Evolutionary conservation across 352 stramenopile genomes (phyloP).

Genomic region (Globisporangium perplexum): DNA sequence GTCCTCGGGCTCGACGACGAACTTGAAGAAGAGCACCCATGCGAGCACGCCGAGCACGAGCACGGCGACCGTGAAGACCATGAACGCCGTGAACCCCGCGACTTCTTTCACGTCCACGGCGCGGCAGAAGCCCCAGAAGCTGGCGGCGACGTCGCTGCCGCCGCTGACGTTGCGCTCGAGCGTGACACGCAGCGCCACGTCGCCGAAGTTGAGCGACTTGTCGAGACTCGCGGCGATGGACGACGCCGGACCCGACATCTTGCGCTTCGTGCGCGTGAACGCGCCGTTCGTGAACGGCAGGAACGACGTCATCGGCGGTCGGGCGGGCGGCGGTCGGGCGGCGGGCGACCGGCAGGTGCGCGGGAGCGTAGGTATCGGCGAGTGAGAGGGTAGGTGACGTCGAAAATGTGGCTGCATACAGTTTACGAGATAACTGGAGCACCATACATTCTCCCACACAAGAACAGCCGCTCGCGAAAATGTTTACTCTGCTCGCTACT

Average conservation of each 20-base stretch:
- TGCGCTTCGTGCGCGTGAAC: slow-evolving; percentile 42
- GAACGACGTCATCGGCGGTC: slow-evolving; percentile 15
- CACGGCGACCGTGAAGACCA: slow-evolving; percentile 32
- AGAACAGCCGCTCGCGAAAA: neutral
- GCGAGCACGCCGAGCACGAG: slow-evolving; percentile 39
- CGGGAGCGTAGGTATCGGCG: neutral
- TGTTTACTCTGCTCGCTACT: neutral
- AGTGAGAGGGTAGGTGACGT: neutral
- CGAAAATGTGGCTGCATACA: neutral
- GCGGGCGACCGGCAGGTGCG: too few relatives aligned
- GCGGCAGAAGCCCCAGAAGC: slow-evolving; percentile 20
- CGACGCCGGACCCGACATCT: slow-evolving; percentile 45
- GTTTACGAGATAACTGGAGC: neutral
- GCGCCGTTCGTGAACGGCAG: slow-evolving; percentile 12
- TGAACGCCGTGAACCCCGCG: slow-evolving; percentile 37
- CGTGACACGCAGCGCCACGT: slow-evolving; percentile 9
- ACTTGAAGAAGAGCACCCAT: slow-evolving; percentile 68
- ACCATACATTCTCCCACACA: slow-evolving; percentile 6
- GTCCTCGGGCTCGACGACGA: slow-evolving; percentile 45
- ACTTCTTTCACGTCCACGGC: slow-evolving; percentile 38
- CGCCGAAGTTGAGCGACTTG: slow-evolving; percentile 18
- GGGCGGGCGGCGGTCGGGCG: neutral
- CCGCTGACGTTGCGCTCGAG: neutral
- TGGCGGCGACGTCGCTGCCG: slow-evolving; percentile 3
- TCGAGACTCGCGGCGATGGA: slow-evolving; percentile 26